A percentile compares a stretch with the other conserved stretches of the same genome.
Evolutionary conservation across 2,329 filamentous ascomycete genomes (phyloP).

Genomic region (Ophiostoma montium): DNA sequence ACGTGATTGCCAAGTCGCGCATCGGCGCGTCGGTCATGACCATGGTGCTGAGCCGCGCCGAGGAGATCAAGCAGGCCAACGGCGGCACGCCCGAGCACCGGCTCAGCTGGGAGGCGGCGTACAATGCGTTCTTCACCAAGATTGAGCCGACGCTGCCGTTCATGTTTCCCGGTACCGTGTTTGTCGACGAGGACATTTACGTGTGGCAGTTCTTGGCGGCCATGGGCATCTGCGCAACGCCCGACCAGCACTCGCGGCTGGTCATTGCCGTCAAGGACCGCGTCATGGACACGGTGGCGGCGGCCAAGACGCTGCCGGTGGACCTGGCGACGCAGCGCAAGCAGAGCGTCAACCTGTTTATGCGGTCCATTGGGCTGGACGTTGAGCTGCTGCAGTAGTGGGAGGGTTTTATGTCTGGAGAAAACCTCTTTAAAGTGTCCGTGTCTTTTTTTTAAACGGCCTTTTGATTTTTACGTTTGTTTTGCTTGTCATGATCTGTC

Average conservation of each 20-base stretch:
- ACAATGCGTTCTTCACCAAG: slow-evolving; percentile 74
- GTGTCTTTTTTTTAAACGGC: slow-evolving; percentile 12
- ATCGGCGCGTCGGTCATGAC: slow-evolving; percentile 84
- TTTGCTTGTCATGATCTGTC: slow-evolving; percentile 7
- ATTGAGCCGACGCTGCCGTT: slow-evolving; percentile 71
- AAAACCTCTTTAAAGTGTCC: slow-evolving; percentile 6
- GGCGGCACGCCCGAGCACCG: slow-evolving; percentile 57
- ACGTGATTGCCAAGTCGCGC: slow-evolving; percentile 70
- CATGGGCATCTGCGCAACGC: slow-evolving; percentile 82
- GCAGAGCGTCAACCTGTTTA: slow-evolving; percentile 92
- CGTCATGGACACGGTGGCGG: slow-evolving; percentile 84
- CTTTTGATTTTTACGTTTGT: slow-evolving; percentile 9
- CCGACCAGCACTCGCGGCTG: slow-evolving; percentile 87
- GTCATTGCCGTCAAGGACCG: slow-evolving; percentile 95
- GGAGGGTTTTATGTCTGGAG: too few relatives aligned
- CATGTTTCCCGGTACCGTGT: slow-evolving; percentile 86
- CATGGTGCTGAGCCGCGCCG: slow-evolving; percentile 85
- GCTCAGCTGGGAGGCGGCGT: slow-evolving; percentile 70
- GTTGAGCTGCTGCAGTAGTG: slow-evolving; percentile 52
- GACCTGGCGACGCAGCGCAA: slow-evolving; percentile 75
- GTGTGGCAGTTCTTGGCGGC: slow-evolving; percentile 97
- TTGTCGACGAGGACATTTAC: slow-evolving; percentile 82
- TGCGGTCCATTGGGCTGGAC: slow-evolving; percentile 96
- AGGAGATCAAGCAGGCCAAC: slow-evolving; percentile 76
- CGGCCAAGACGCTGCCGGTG: slow-evolving; percentile 77